A percentile compares a stretch with the other conserved stretches of the same genome.
Conservation (phyloP, 2,329 filamentous ascomycete species). For the Bipolaris sorokiniana region DNA sequence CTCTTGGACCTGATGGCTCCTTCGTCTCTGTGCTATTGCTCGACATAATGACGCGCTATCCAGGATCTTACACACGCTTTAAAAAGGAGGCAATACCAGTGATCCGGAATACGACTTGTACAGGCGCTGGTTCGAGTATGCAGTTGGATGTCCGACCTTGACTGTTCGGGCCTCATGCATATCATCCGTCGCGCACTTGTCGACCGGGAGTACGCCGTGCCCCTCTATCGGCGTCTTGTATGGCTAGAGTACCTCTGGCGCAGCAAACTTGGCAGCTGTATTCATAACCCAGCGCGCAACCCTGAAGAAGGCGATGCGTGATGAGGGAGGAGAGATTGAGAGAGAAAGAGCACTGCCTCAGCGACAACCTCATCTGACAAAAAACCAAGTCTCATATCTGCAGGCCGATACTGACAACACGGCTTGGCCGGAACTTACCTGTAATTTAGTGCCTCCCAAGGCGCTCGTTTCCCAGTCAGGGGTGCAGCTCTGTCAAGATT, state of each 20-base stretch:
- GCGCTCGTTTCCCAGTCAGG: constrained; percentile 18
- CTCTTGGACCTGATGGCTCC: not conserved
- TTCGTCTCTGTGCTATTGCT: constrained; percentile 19
- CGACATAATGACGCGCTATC: constrained; percentile 17
- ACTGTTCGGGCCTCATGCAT: constrained; percentile 23
- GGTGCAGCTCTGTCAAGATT: constrained; percentile 15
- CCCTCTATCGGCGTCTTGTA: constrained; percentile 1
- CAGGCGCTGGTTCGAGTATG: constrained; percentile 8
- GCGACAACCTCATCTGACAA: constrained; percentile 22
- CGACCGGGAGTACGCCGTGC: constrained; percentile 11
- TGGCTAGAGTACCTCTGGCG: constrained; percentile 1
- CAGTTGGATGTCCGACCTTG: constrained; percentile 10
- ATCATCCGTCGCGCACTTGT: constrained; percentile 18
- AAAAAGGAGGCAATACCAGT: not conserved
- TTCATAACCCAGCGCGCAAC: constrained; percentile 11
- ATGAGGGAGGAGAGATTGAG: not conserved
- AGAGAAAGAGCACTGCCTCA: not conserved
- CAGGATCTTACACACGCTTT: not conserved
- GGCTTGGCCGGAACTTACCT: constrained; percentile 17
- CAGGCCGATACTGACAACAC: constrained; percentile 22
- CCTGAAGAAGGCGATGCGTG: constrained; percentile 5
- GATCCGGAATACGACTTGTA: not conserved
- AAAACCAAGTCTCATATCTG: constrained; percentile 22
- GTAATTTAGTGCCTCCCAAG: constrained; percentile 16
- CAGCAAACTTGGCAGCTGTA: constrained; percentile 7